Evolutionary conservation across 805 yeast species (phyloP), one percentile per base, ranked within the genome.

Genomic region (Pichia ethanolica): DNA sequence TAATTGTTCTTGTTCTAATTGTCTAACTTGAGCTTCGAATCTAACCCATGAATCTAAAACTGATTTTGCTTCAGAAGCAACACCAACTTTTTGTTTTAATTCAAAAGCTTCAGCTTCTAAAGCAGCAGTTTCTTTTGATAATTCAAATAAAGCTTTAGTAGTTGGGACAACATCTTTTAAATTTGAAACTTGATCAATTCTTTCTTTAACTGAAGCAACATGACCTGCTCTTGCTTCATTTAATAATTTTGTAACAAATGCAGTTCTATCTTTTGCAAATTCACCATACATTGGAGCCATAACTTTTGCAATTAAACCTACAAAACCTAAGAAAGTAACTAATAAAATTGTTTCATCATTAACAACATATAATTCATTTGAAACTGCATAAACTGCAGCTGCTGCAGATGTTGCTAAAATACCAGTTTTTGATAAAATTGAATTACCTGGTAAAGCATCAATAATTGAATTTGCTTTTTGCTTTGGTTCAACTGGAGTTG

Each of bases 21-120:
- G 96, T 77, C 97, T 91, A 60, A 90, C 93, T 69, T 89, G 89
- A 60, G 88, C 85, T 78, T 93, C 99, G 73, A 86, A 87, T 81
- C 98, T 88, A 63, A 90, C 97, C 99, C 99, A 93, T 13, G 98
- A 89, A 74, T 93, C 99, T 68, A 93, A 82, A 53, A 91, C 96
- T 51, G 93, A 74, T 77, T 86, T 89, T 65, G 98, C 98, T 78
- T 89, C 96, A 55, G 75, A 62, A 51, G 95, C 91, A 59, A 89
- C 79, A 56, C 83, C 89, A 59, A 88, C 89, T 67, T 83, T 72
- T 78, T 93, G 99, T 77, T 89, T 86, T 70, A 88, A 81, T 75
- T 87, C 95, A 66, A 90, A 93, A 50, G 91, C 82, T 73, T 89
- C 81, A 57, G 97, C 95, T 80, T 93, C 99, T 65, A 90, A 79